These are phyloP conservation scores for Loxodes magnus DNA, from an alignment of 73 alveolate genomes.

Conservation along the genomic window DNA sequence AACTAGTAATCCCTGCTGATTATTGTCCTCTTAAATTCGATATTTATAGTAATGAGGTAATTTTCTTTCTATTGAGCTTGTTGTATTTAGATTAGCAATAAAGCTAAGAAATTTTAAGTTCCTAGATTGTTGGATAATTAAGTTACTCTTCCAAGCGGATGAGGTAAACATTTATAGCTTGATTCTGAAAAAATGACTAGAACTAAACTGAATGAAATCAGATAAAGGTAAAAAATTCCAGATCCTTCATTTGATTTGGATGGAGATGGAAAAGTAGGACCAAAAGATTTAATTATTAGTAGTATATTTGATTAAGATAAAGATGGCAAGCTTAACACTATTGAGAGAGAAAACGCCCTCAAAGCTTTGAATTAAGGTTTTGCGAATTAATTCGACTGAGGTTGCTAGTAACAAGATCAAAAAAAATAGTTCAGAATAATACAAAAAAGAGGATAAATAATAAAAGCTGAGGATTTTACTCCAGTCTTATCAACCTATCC, in stretches of 20 bases:
- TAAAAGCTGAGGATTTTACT: background rate
- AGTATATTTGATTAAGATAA: slow-evolving; percentile 44
- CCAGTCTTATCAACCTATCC: background rate
- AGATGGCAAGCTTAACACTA: slow-evolving; percentile 56
- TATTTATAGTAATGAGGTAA: too few relatives aligned
- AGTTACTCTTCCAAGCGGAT: too few relatives aligned
- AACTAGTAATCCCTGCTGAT: too few relatives aligned
- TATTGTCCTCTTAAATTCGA: too few relatives aligned
- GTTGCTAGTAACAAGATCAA: background rate
- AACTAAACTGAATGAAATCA: too few relatives aligned
- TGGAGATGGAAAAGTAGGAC: slow-evolving; percentile 62
- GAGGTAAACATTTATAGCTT: too few relatives aligned
- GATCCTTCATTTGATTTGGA: slow-evolving; percentile 56
- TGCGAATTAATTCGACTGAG: slow-evolving; percentile 1
- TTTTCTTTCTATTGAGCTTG: too few relatives aligned
- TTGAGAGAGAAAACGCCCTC: slow-evolving; percentile 43
- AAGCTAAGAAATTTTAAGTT: too few relatives aligned
- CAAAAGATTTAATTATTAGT: slow-evolving; percentile 44
- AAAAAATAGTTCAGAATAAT: background rate
- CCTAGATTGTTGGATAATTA: too few relatives aligned
- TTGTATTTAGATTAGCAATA: too few relatives aligned
- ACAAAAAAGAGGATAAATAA: background rate
- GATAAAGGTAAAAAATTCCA: slow-evolving; percentile 47
- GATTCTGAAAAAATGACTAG: too few relatives aligned
- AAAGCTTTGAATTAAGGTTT: slow-evolving; percentile 12